Conservation (phyloP, 441 rosid genomes). For the Rhodomyrtus psidioides region DNA sequence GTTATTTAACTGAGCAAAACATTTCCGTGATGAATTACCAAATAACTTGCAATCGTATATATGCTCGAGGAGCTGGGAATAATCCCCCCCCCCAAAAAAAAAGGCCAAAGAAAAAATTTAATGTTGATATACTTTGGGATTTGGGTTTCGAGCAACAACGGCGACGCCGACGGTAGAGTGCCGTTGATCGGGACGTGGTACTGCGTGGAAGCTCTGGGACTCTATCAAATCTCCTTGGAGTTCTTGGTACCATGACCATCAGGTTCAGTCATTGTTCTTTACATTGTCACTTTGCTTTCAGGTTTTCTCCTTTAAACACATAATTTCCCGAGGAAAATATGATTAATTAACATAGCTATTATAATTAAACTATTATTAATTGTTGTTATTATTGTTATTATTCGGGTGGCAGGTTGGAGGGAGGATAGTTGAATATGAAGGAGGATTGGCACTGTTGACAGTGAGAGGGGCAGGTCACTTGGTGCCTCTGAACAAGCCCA, state of each 20-base stretch:
- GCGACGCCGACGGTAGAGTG: constrained; percentile 52
- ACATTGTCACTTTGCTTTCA: neutral
- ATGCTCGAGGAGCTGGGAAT: no score
- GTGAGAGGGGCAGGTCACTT: constrained; percentile 61
- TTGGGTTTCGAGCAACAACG: constrained; percentile 20
- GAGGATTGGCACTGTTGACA: constrained; percentile 28
- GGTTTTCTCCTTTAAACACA: neutral
- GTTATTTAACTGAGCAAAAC: no score
- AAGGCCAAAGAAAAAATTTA: no score
- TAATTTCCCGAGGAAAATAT: accelerated
- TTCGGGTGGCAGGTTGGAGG: constrained; percentile 40
- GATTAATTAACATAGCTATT: neutral
- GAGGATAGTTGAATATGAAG: constrained; percentile 44
- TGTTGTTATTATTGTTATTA: no score
- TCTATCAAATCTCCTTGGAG: constrained; percentile 38
- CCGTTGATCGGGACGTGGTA: constrained; percentile 44
- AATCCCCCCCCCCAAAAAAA: no score
- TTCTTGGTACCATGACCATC: constrained; percentile 47
- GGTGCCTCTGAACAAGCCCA: constrained; percentile 49
- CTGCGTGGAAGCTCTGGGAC: constrained; percentile 37
- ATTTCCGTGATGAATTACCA: no score
- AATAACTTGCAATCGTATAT: no score
- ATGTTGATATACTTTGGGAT: neutral
- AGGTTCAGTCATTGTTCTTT: constrained; percentile 15
- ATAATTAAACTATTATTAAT: neutral